Evolutionary conservation across 2,329 filamentous ascomycete species (phyloP).

Genomic region (Trichoderma sp.): DNA sequence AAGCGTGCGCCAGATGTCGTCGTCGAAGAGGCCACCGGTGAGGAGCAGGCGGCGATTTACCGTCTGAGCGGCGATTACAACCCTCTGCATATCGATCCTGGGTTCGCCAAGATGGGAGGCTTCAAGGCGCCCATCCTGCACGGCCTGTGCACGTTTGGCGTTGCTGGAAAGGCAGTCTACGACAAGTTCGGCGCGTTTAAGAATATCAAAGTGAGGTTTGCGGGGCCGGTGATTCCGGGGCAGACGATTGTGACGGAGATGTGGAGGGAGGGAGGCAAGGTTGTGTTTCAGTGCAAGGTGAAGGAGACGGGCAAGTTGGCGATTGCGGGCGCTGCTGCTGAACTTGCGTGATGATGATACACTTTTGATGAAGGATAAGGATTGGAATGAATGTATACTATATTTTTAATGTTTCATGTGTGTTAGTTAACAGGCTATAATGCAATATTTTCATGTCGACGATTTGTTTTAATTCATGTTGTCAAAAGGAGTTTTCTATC

Average conservation of each 20-base stretch:
- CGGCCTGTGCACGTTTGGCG: slow-evolving; percentile 92
- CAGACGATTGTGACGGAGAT: slow-evolving; percentile 92
- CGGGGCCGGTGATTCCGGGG: slow-evolving; percentile 78
- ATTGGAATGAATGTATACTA: neutral
- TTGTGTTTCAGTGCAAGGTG: slow-evolving; percentile 84
- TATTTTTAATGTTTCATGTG: neutral
- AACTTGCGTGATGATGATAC: slow-evolving; percentile 51
- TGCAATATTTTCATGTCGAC: neutral
- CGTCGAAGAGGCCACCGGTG: slow-evolving; percentile 79
- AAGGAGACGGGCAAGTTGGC: slow-evolving; percentile 91
- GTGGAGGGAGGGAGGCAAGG: slow-evolving; percentile 82
- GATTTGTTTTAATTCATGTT: neutral
- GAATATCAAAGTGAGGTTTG: slow-evolving; percentile 92
- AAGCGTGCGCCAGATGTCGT: slow-evolving; percentile 74
- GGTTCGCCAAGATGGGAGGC: slow-evolving; percentile 90
- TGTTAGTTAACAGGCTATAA: neutral
- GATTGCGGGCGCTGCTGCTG: slow-evolving; percentile 76
- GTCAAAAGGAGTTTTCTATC: neutral
- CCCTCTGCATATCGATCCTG: slow-evolving; percentile 92
- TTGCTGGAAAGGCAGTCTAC: slow-evolving; percentile 87
- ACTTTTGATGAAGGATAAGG: neutral
- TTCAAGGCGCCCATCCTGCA: slow-evolving; percentile 95
- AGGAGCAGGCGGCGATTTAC: slow-evolving; percentile 92
- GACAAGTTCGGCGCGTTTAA: slow-evolving; percentile 77
- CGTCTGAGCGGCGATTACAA: slow-evolving; percentile 92